phyloP scores from a whole-genome alignment of 2,329 filamentous ascomycete genomes.

The Drechslerella coelobrocha region DNA sequence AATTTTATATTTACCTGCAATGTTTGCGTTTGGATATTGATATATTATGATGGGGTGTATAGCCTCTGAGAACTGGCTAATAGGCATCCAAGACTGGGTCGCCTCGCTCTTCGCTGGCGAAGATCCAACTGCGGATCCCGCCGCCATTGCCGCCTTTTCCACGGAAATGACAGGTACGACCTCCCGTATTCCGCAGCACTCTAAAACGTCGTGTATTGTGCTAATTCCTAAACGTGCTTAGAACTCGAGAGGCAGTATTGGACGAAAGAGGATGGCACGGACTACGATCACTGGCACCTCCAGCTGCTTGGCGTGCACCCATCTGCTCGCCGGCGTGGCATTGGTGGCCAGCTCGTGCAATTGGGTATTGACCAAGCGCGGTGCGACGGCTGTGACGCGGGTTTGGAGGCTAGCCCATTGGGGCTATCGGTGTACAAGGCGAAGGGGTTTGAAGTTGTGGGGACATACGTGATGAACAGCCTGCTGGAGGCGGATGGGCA shows the following conservation, averaged over 20 bases:
- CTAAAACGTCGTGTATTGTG: background rate
- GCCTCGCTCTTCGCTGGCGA: slow-evolving; percentile 23
- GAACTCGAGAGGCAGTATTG: slow-evolving; percentile 31
- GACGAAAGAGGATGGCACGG: slow-evolving; percentile 8
- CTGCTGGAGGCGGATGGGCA: slow-evolving; percentile 19
- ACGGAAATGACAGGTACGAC: slow-evolving; percentile 22
- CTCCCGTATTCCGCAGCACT: background rate
- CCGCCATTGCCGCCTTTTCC: slow-evolving; percentile 4
- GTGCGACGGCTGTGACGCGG: slow-evolving; percentile 42
- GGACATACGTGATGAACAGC: slow-evolving; percentile 16
- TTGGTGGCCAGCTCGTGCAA: slow-evolving; percentile 27
- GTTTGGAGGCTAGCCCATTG: slow-evolving; percentile 42
- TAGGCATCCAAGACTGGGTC: slow-evolving; percentile 27
- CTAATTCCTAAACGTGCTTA: background rate
- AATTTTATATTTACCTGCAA: background rate
- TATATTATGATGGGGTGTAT: background rate
- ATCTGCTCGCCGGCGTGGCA: slow-evolving; percentile 28
- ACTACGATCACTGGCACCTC: slow-evolving; percentile 38
- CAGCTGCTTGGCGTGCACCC: slow-evolving; percentile 36
- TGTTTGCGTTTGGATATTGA: background rate
- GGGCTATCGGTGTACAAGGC: slow-evolving; percentile 29
- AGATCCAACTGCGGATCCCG: slow-evolving; percentile 18
- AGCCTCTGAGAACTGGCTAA: slow-evolving; percentile 21
- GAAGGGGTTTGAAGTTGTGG: slow-evolving; percentile 35
- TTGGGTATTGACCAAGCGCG: slow-evolving; percentile 29